A percentile compares a stretch with the other conserved stretches of the same genome.
Conservation (phyloP, 768 basidiomycete genomes). For the Leccinum subgranulosum region DNA sequence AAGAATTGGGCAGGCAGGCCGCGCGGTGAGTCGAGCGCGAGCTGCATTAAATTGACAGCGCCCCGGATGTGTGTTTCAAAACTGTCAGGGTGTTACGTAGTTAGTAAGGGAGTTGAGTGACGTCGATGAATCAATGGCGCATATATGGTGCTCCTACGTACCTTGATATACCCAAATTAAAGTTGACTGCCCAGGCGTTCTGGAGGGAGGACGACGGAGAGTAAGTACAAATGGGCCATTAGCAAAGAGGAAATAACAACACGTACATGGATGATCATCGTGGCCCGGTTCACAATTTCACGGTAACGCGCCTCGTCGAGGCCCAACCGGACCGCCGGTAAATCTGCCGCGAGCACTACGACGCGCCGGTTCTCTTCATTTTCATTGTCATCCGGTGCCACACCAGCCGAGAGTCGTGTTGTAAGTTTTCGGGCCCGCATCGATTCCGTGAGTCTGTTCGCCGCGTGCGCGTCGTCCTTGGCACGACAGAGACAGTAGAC, state of each 20-base stretch:
- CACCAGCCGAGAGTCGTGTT: not conserved
- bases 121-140: not conserved
- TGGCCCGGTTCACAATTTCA: constrained; percentile 33
- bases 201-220: constrained; percentile 9
- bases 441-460: not conserved
- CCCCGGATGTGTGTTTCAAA: constrained; percentile 49
- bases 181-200: constrained; percentile 61
- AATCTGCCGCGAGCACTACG: constrained; percentile 41
- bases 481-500: constrained; percentile 54
- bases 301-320: constrained; percentile 36
- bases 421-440: not conserved
- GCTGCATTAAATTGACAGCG: constrained; percentile 47
- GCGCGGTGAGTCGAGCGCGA: constrained; percentile 40
- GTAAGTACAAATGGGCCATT: not conserved
- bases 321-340: constrained; percentile 40
- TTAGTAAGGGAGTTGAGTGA: not conserved
- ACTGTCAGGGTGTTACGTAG: constrained; percentile 1
- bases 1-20: constrained; percentile 39
- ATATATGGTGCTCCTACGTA: not conserved
- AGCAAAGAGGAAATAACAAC: not conserved
- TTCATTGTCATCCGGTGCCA: not conserved
- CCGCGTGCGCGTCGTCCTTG: constrained; percentile 41
- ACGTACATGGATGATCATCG: constrained; percentile 45
- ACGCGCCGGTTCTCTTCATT: constrained; percentile 25
- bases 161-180: constrained; percentile 38